Evolutionary conservation across 1,284 basidiomycete genomes (phyloP).

Genomic region (Volvariella surrecta): DNA sequence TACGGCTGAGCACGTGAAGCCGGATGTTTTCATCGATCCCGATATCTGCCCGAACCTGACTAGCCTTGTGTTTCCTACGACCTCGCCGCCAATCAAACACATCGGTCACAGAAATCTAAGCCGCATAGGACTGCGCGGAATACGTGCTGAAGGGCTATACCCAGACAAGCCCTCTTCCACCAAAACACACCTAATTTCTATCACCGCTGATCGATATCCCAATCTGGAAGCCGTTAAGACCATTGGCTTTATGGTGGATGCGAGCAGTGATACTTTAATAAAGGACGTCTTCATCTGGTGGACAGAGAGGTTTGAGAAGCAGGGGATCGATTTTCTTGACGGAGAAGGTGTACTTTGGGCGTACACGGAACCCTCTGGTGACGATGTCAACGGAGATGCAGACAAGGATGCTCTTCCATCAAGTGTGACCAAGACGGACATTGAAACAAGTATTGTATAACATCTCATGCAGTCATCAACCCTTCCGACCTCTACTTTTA

Average conservation of each 20-base stretch:
- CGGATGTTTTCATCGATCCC: conserved; percentile 32
- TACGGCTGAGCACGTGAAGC: conserved; percentile 23
- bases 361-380: conserved; percentile 21
- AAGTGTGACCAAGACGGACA: too few species aligned
- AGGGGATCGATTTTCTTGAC: conserved; percentile 41
- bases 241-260: conserved; percentile 35
- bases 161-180: conserved; percentile 27
- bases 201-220: conserved; percentile 33
- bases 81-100: conserved; percentile 20
- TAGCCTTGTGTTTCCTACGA: conserved; percentile 30
- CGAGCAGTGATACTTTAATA: conserved; percentile 31
- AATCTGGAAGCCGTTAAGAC: conserved; percentile 36
- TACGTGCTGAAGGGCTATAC: conserved; percentile 32
- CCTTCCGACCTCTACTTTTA: too few species aligned
- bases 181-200: conserved; percentile 32
- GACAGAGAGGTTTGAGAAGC: conserved; percentile 40
- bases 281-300: conserved; percentile 47
- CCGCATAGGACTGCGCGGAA: conserved; percentile 35
- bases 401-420: too few species aligned
- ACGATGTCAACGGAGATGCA: too few species aligned
- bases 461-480: too few species aligned
- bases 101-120: conserved; percentile 29
- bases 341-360: conserved; percentile 45
- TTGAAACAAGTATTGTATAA: too few species aligned
- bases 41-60: conserved; percentile 35